phyloP scores from a whole-genome alignment of 192 early-diverging fungal genomes.

The Backusella liffmaniae region DNA sequence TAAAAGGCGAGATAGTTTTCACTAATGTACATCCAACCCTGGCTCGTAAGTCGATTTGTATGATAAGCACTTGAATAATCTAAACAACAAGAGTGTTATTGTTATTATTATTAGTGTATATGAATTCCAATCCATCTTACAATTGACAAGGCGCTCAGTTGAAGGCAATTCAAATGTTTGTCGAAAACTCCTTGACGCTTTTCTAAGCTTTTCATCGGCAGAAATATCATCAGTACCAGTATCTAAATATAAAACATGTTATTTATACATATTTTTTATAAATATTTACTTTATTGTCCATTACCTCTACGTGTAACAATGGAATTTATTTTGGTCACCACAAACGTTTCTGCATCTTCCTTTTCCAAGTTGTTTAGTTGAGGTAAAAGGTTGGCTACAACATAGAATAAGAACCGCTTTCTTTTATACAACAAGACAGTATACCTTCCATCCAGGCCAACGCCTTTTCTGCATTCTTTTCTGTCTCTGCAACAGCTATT shows the following conservation, averaged over 20 bases:
- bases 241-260: constrained; percentile 39
- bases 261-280: too few relatives aligned
- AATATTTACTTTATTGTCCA: constrained; percentile 7
- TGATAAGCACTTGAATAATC: constrained; percentile 92
- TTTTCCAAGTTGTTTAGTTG: constrained; percentile 71
- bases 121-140: constrained; percentile 37
- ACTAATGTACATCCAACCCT: constrained; percentile 98
- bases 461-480: constrained; percentile 81
- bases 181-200: constrained; percentile 85
- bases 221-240: constrained; percentile 78
- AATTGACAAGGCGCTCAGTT: constrained; percentile 88
- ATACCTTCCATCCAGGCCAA: constrained; percentile 83
- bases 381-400: constrained; percentile 65
- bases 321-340: constrained; percentile 92
- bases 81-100: constrained; percentile 19
- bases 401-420: background rate
- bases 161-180: constrained; percentile 83
- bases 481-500: constrained; percentile 80
- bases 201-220: constrained; percentile 83
- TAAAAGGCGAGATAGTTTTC: constrained; percentile 94
- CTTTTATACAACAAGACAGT: background rate
- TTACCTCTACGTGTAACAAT: constrained; percentile 81
- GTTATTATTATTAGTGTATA: too few relatives aligned
- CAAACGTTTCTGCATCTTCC: constrained; percentile 82
- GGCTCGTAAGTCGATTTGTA: constrained; percentile 47